Conservation (phyloP, 345 rosid genomes). For the Brassica nigra region DNA sequence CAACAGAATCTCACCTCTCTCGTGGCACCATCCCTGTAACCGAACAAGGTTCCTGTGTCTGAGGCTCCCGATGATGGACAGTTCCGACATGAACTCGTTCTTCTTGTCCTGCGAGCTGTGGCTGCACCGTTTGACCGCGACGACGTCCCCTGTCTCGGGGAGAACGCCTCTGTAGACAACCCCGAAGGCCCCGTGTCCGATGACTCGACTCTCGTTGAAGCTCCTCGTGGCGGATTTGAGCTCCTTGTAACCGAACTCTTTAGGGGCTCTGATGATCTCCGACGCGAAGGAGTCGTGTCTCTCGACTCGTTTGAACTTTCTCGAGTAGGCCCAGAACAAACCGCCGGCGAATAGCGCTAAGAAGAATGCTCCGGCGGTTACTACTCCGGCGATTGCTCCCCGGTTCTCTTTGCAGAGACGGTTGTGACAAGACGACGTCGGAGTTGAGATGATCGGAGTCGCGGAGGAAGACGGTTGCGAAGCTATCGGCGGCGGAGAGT, state of each 20-base stretch:
- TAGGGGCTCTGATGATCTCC: conserved; percentile 81
- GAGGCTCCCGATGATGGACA: conserved; percentile 84
- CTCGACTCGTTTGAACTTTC: conserved; percentile 59
- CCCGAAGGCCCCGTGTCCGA: conserved; percentile 94
- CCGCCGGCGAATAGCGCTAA: conserved; percentile 76
- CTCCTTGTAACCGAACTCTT: conserved; percentile 83
- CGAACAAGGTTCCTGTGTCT: conserved; percentile 85
- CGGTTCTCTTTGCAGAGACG: conserved; percentile 68
- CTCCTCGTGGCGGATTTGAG: conserved; percentile 71
- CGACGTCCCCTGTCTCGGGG: conserved; percentile 68
- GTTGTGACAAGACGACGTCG: conserved; percentile 56
- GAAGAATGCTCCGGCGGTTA: conserved; percentile 81
- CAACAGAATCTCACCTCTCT: conserved; percentile 81
- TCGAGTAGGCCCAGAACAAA: conserved; percentile 73
- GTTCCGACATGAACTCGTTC: conserved; percentile 79
- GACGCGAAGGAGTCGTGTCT: conserved; percentile 75
- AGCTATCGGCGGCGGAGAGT: conserved; percentile 53
- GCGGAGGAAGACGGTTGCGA: conserved; percentile 58
- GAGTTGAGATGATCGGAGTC: conserved; percentile 33
- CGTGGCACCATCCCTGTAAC: conserved; percentile 97
- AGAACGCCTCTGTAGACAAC: conserved; percentile 85
- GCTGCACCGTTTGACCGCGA: conserved; percentile 89
- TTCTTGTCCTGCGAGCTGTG: conserved; percentile 78
- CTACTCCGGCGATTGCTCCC: conserved; percentile 89
- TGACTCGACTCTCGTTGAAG: conserved; percentile 67